These are phyloP conservation scores for Acanthamoeba comandoni DNA, from an alignment of 208 protist species.

Conservation along the genomic window DNA sequence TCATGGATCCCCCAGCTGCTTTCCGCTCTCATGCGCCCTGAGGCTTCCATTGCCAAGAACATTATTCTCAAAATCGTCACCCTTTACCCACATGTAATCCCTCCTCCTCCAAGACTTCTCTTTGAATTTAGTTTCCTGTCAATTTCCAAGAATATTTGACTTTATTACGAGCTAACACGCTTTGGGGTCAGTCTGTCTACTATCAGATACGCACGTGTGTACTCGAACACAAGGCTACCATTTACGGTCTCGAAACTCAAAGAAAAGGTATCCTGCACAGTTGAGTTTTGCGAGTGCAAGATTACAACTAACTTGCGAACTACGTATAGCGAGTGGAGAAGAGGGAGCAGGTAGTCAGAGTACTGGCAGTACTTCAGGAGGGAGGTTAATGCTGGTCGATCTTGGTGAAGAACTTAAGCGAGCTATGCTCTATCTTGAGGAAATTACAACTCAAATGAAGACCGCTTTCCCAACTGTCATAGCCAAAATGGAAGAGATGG, in stretches of 20 bases:
- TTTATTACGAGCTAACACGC: too few relatives aligned
- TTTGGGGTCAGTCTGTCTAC: conserved; percentile 16
- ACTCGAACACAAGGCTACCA: conserved; percentile 12
- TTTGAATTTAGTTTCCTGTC: background rate
- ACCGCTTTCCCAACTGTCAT: background rate
- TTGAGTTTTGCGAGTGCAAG: background rate
- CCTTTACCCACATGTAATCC: conserved; percentile 14
- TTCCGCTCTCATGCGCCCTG: conserved; percentile 11
- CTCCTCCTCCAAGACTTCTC: background rate
- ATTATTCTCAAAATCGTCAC: conserved; percentile 30
- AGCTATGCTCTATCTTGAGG: background rate
- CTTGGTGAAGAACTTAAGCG: background rate
- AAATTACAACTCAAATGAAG: background rate
- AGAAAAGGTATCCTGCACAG: background rate
- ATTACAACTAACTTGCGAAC: background rate
- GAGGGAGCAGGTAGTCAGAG: background rate
- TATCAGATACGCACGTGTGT: conserved; percentile 66
- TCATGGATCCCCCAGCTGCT: conserved; percentile 41
- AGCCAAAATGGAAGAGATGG: conserved; percentile 57
- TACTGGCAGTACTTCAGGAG: background rate
- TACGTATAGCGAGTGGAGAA: background rate
- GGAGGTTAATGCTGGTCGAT: background rate
- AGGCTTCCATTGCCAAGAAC: conserved; percentile 42
- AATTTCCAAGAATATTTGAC: background rate
- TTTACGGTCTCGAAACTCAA: background rate